phyloP scores from a whole-genome alignment of 2,329 filamentous ascomycete species.

The Exophiala sideris region DNA sequence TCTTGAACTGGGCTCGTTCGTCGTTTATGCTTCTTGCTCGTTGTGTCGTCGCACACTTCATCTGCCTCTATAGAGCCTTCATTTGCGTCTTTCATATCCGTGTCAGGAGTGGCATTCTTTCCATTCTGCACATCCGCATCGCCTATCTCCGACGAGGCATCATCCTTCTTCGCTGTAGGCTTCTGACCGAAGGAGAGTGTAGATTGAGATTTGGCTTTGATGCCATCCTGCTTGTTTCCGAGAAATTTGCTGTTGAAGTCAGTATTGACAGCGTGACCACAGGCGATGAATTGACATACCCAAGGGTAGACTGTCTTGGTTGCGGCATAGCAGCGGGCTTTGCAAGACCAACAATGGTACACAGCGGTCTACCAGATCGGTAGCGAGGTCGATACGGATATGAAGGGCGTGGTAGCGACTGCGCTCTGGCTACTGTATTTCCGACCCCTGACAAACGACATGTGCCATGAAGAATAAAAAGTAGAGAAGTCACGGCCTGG shows the following conservation, averaged over 20 bases:
- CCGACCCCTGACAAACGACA: background rate
- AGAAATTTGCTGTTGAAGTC: constrained; percentile 73
- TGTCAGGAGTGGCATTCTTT: constrained; percentile 24
- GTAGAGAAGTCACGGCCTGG: background rate
- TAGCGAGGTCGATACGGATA: background rate
- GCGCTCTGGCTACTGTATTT: background rate
- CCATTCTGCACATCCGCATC: constrained; percentile 9
- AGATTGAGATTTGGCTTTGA: constrained; percentile 45
- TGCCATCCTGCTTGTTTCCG: constrained; percentile 65
- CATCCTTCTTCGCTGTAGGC: constrained; percentile 31
- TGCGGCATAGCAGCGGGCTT: constrained; percentile 21
- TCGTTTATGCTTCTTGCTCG: constrained; percentile 39
- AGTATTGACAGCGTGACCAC: constrained; percentile 36
- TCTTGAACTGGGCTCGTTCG: constrained; percentile 37
- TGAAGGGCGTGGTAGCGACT: background rate
- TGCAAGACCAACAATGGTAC: too few species aligned
- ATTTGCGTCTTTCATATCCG: constrained; percentile 31
- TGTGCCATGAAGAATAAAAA: background rate
- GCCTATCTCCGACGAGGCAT: constrained; percentile 27
- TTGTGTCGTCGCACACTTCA: constrained; percentile 23
- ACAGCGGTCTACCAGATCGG: too few species aligned
- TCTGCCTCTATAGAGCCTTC: constrained; percentile 15
- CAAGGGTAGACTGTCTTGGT: constrained; percentile 74
- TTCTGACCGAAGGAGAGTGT: constrained; percentile 32
- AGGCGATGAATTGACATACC: constrained; percentile 80